Percentiles rank a stretch among this genome's conserved stretches.
Conservation (phyloP, 805 yeast genomes). For the Cyberlindnera euphorbiae region DNA sequence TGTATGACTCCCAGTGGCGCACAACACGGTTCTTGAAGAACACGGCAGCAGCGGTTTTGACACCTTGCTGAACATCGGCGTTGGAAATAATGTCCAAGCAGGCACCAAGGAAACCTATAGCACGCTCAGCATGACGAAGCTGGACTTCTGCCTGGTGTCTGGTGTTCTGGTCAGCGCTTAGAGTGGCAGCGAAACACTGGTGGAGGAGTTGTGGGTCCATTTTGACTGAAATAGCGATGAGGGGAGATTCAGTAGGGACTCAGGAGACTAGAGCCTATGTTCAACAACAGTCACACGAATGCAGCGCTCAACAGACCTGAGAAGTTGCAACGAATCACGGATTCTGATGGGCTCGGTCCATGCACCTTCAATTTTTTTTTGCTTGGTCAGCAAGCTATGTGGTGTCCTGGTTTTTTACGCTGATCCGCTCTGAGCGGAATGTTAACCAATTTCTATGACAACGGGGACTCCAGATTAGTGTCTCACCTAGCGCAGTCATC, state of each 20-base stretch:
- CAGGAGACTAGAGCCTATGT: too few relatives aligned
- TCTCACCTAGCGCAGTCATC: too few relatives aligned
- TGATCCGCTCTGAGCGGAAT: too few relatives aligned
- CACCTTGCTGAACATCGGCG: conserved; percentile 42
- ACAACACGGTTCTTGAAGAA: conserved; percentile 73
- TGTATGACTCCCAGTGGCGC: conserved; percentile 50
- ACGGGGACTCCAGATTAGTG: too few relatives aligned
- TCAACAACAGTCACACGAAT: too few relatives aligned
- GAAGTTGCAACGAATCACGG: too few relatives aligned
- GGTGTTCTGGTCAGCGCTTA: conserved; percentile 56
- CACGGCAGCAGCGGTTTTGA: conserved; percentile 72
- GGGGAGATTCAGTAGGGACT: too few relatives aligned
- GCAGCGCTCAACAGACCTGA: too few relatives aligned
- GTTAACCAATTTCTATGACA: neutral
- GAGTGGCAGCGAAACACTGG: conserved; percentile 75
- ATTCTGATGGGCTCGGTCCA: neutral
- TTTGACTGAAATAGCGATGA: too few relatives aligned
- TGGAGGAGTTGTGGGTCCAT: conserved; percentile 72
- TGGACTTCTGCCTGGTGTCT: conserved; percentile 69
- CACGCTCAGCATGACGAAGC: conserved; percentile 49
- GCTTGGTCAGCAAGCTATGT: neutral
- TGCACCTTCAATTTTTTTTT: conserved; percentile 3
- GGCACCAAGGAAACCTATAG: conserved; percentile 75
- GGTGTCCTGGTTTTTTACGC: conserved; percentile 2
- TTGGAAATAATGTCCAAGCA: conserved; percentile 71